Evolutionary conservation across 805 yeast genomes (phyloP), one percentile per base, ranked within the genome.

Genomic region (Metschnikowia hibisci): DNA sequence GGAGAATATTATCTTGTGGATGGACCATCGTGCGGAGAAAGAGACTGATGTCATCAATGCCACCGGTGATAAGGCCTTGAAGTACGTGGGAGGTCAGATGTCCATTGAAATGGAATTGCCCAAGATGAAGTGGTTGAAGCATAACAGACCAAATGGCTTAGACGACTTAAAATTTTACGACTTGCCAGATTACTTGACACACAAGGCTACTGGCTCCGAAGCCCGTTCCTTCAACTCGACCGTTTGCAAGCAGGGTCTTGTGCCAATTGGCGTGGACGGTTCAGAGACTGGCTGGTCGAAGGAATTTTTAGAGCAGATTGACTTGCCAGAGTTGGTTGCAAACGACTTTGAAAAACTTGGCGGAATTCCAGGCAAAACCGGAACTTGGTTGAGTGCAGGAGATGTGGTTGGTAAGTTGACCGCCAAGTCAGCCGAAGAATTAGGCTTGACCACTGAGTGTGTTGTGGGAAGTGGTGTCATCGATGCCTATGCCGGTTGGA

Each of bases 401-500:
- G 95, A 90, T 52, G 73, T 78, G 37, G 87, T 93, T 20, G 97
- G 97, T 25, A 71, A 80, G 41, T 73, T 93, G 49, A 71, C 78
- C 14, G 67, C 68, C 22, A 55, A 66, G 32, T 78, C 96, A 4
- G 97, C 97, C 16, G 76, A 73, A 33, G 89, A 87, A 43, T 73
- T 93, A 56, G 98, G 98, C 9, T 74, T 93, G 49, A 77, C 93
- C 8, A 76, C 84, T 16, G 73, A 74, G 41, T 85, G 95, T 66
- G 78, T 81, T 26, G 98, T 93, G 32, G 97, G 96, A 6, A 82
- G 95, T 1, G 97, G 96, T 59, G 96, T 93, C 30, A 93, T 93
- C 60, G 99, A 93, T 62, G 97, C 98, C 5, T 93, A 93, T 60
- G 95, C 98, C 4, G 99, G 99, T 34, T 93, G 98, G 97, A 80